These are phyloP conservation scores for Effrenium voratum DNA, from an alignment of 73 alveolate genomes.

Conservation along the genomic window DNA sequence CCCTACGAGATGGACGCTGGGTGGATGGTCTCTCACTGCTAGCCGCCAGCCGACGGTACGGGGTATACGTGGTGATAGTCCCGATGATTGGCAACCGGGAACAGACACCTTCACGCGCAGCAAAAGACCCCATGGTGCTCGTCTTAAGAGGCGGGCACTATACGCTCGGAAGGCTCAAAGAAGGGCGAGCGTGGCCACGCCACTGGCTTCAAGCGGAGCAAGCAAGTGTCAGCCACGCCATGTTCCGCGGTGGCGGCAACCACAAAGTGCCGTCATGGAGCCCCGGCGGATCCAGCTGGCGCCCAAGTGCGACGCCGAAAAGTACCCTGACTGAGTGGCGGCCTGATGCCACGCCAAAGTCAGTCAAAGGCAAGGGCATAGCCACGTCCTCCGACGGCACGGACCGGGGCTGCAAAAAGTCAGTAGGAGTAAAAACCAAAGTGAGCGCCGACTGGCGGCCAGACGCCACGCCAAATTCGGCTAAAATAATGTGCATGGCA, in stretches of 20 bases:
- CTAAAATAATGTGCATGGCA: too few species aligned
- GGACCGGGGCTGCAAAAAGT: too few species aligned
- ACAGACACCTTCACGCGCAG: background rate
- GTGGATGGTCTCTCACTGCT: background rate
- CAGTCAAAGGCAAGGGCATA: background rate
- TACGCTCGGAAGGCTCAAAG: background rate
- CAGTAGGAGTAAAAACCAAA: too few species aligned
- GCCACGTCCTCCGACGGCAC: too few species aligned
- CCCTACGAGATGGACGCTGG: background rate
- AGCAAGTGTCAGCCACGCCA: too few species aligned
- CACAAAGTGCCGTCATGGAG: background rate
- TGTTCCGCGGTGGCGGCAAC: background rate
- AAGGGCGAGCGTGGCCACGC: too few species aligned
- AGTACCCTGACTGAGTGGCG: background rate
- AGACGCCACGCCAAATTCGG: too few species aligned
- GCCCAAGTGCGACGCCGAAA: background rate
- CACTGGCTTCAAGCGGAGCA: background rate
- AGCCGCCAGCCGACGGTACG: conserved; percentile 2
- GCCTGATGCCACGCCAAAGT: background rate
- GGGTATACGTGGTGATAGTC: background rate
- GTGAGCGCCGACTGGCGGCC: too few species aligned
- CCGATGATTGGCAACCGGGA: background rate
- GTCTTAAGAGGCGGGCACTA: background rate
- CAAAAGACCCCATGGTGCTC: background rate
- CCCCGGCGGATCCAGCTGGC: background rate